Evolutionary conservation across 805 yeast genomes (phyloP), one percentile per base, ranked within the genome.

Genomic region (Candida alai): DNA sequence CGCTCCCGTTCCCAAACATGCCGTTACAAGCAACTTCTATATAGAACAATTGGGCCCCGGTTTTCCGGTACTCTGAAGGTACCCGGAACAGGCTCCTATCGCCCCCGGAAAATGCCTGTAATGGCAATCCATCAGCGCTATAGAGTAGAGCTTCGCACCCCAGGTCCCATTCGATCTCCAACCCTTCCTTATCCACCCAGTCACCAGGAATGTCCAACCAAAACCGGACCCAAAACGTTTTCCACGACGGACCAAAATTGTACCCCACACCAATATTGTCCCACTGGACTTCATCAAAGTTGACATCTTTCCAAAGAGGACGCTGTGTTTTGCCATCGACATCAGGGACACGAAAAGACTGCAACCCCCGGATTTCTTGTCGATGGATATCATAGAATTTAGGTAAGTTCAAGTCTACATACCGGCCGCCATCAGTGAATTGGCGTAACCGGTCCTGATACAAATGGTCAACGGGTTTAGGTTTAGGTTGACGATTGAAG

Each of bases 191-290:
- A 7, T 61, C 45, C 13, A 66, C 30, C 84, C 85, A 80, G 3
- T 67, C 54, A 11, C 64, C 45, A 0, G 96, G 95, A 4, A 90
- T 64, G n/a, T 65, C 62, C 38, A 85, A 59, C 10, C 69, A 60
- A 14, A 90, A 62, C 45, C 77, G 74, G 60, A 93, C 87, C 98
- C 98, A 90, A 44, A 87, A 94, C 1, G 97, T 84, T 39, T 90
- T 81, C 98, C 98, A 90, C 10, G 94, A 83, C 3, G 98, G 98
- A 0, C 97, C 97, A 55, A 84, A 87, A 6, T 68, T 61, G 45
- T 84, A 80, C 15, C 93, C 94, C 44, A 78, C 78, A 10, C 59
- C 55, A n/a, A 85, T 81, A 16, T 66, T 62, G 44, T 69, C 62
- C 69, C 78, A 77, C 15, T 70, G 65, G 21, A 68, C 52, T 4